Evolutionary conservation across 1,139 yeast genomes (phyloP).

Genomic region (Groenewaldozyma sp.): DNA sequence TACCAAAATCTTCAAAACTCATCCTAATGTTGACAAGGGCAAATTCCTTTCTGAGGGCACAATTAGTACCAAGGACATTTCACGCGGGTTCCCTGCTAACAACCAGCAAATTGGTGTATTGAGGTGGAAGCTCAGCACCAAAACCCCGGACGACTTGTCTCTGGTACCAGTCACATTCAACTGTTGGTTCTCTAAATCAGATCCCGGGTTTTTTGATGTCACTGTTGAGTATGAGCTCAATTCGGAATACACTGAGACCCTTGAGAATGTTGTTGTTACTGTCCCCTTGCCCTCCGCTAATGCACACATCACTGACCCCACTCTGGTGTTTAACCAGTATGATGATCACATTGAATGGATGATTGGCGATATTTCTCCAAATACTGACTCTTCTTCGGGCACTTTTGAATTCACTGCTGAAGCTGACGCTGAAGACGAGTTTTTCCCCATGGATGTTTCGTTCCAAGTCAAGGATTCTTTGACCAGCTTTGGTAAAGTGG

Average conservation of each 20-base stretch:
- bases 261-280: slow-evolving; percentile 51
- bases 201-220: slow-evolving; percentile 50
- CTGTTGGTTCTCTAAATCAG: slow-evolving; percentile 73
- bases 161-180: slow-evolving; percentile 68
- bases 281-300: slow-evolving; percentile 56
- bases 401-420: slow-evolving; percentile 74
- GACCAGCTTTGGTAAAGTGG: slow-evolving; percentile 38
- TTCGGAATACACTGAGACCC: slow-evolving; percentile 37
- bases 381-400: slow-evolving; percentile 43
- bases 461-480: slow-evolving; percentile 34
- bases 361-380: slow-evolving; percentile 32
- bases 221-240: slow-evolving; percentile 81
- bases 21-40: slow-evolving; percentile 86
- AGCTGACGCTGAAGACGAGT: slow-evolving; percentile 67
- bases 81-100: slow-evolving; percentile 80
- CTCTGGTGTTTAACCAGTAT: slow-evolving; percentile 29
- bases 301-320: slow-evolving; percentile 41
- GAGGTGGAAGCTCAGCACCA: slow-evolving; percentile 52
- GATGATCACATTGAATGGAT: slow-evolving; percentile 35
- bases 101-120: slow-evolving; percentile 85
- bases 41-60: slow-evolving; percentile 48
- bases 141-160: slow-evolving; percentile 39
- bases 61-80: slow-evolving; percentile 66
- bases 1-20: slow-evolving; percentile 70
- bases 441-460: slow-evolving; percentile 77